Base-by-base conservation (phyloP, 139 green algal genomes). In the Asterochloris sp. region DNA sequence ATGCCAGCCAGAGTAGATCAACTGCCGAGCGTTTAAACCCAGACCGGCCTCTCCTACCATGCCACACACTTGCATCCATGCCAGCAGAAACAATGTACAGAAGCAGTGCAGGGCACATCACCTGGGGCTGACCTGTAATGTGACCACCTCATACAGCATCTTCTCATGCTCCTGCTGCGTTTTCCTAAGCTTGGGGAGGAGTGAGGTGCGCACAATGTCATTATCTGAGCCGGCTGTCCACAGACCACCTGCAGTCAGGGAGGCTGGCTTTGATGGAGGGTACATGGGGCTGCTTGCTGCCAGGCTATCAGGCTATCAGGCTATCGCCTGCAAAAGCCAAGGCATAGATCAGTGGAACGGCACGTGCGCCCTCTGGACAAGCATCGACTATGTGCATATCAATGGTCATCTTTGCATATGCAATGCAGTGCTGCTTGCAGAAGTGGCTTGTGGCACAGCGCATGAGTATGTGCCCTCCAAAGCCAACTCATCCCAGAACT, bases 111-210 rank as follows among this genome's bases (percentile, higher is more conserved):
- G 27, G 21, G 11, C 15, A 61, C 10, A 29, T 21, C 9, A 26
- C 23, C 26, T 62, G 26, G 71, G 16, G 68, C 21, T 71, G 12
- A 93, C 87, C 89, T 95, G 88, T 0, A 96, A 87, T 13, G 89
- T 93, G 69, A 94, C 79, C 26, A 89, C 88, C 77, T 98, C 95
- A 76, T 89, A 91, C 64, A 98, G 86, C 75, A 97, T 82, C 69
- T 78, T 74, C 81, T 96, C 91, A 54, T 97, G 80, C 15, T 85
- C 86, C 29, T 78, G 82, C 2, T 84, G 82, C 11, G 91, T 91
- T 83, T 95, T 95, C 47, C 90, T 80, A 69, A 98, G 87, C 88
- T 96, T 95, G 26, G 96, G 96, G 64, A 86, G 83, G 69, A 98
- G 83, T 0, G 91, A 89, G 0, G 88, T 88, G 0, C 88, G 88